A percentile compares a stretch with the other conserved stretches of the same genome.
These are phyloP conservation scores for Colletotrichum cordylinicola DNA, from an alignment of 2,329 filamentous ascomycete species.

Conservation along the genomic window DNA sequence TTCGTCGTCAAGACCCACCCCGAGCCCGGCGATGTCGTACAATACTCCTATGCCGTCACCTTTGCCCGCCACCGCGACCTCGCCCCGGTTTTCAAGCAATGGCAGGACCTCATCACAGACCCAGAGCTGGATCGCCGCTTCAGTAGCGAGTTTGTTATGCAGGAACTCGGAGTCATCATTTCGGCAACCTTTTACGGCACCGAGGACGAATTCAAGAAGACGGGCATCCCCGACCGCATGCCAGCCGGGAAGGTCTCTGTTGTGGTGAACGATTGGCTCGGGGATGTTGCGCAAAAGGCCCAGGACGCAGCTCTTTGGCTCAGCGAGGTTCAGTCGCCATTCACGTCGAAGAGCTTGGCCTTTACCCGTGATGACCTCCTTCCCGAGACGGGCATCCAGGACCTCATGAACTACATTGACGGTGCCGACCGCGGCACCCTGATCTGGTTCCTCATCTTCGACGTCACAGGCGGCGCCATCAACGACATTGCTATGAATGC, in stretches of 20 bases:
- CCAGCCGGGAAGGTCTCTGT: slow-evolving; percentile 45
- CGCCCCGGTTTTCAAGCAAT: slow-evolving; percentile 56
- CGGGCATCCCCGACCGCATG: slow-evolving; percentile 53
- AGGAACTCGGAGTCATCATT: slow-evolving; percentile 59
- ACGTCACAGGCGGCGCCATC: slow-evolving; percentile 65
- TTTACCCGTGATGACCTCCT: slow-evolving; percentile 57
- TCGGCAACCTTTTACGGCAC: slow-evolving; percentile 68
- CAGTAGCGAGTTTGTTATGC: slow-evolving; percentile 59
- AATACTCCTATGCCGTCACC: slow-evolving; percentile 63
- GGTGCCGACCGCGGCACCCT: slow-evolving; percentile 52
- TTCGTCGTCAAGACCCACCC: slow-evolving; percentile 62
- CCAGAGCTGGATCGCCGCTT: slow-evolving; percentile 63
- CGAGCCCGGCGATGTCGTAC: slow-evolving; percentile 59
- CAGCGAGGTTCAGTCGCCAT: slow-evolving; percentile 52
- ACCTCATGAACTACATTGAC: slow-evolving; percentile 61
- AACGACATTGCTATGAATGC: slow-evolving; percentile 59
- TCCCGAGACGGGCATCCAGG: slow-evolving; percentile 45
- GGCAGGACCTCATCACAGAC: slow-evolving; percentile 63
- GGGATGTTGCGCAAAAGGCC: slow-evolving; percentile 57
- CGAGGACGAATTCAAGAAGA: slow-evolving; percentile 57
- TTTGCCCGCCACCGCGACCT: slow-evolving; percentile 53
- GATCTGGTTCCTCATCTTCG: slow-evolving; percentile 68
- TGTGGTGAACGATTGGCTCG: slow-evolving; percentile 68
- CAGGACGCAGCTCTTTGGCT: slow-evolving; percentile 54
- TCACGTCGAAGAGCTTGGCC: slow-evolving; percentile 64